phyloP scores from a whole-genome alignment of 1,284 basidiomycete genomes.

The Pseudozyma hubeiensis region DNA sequence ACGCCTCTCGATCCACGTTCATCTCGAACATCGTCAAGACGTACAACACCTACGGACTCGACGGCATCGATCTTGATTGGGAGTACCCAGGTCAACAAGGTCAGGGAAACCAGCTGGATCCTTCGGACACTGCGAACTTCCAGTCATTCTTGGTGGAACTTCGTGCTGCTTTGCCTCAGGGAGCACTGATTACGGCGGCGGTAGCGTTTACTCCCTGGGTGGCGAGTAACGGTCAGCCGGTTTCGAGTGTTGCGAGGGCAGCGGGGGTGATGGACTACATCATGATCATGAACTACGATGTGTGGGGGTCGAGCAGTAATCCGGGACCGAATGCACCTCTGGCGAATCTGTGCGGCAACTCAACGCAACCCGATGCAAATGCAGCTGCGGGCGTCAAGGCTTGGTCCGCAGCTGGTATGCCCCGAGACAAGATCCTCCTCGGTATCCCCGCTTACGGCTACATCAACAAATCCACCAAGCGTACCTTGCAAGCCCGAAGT shows the following conservation, averaged over 20 bases:
- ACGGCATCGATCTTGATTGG: conserved; percentile 75
- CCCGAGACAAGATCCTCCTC: conserved; percentile 57
- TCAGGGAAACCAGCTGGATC: conserved; percentile 59
- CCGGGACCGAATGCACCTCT: conserved; percentile 62
- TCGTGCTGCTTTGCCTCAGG: conserved; percentile 71
- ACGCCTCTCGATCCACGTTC: conserved; percentile 34
- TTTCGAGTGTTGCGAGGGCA: conserved; percentile 44
- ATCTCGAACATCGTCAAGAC: conserved; percentile 63
- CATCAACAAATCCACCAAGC: conserved; percentile 34
- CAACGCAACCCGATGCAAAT: conserved; percentile 52
- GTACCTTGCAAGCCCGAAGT: conserved; percentile 9
- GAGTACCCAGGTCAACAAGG: conserved; percentile 68
- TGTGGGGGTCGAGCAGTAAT: conserved; percentile 47
- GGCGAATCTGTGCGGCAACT: conserved; percentile 61
- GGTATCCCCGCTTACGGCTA: conserved; percentile 62
- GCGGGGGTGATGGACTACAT: conserved; percentile 55
- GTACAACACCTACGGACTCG: conserved; percentile 72
- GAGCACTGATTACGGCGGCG: conserved; percentile 55
- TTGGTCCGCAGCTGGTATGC: conserved; percentile 62
- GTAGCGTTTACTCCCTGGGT: conserved; percentile 49
- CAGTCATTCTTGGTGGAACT: conserved; percentile 62
- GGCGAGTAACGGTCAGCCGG: conserved; percentile 43
- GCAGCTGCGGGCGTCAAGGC: conserved; percentile 57
- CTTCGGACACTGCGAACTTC: conserved; percentile 54
- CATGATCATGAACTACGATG: conserved; percentile 66